A percentile compares a stretch with the other conserved stretches of the same genome.
Conservation (phyloP, 345 rosid genomes). For the Hevea brasiliensis region DNA sequence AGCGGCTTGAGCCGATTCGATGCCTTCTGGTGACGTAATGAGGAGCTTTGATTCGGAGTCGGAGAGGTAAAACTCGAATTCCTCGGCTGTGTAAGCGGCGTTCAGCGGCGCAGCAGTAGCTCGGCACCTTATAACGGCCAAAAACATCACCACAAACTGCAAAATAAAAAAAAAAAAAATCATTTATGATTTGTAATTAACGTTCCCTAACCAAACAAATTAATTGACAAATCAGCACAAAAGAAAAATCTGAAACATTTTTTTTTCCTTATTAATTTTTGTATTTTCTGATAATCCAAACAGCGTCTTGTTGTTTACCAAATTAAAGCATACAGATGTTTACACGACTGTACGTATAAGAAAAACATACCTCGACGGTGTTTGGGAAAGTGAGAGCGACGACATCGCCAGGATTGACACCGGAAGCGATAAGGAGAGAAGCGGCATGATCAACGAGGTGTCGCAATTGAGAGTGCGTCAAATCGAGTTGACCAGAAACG, state of each 20-base stretch:
- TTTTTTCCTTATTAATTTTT: not conserved
- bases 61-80: constrained; percentile 68
- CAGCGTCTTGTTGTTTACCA: too few relatives aligned
- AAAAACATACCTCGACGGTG: constrained; percentile 56
- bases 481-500: constrained; percentile 42
- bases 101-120: constrained; percentile 68
- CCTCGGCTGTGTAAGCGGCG: constrained; percentile 63
- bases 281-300: constrained; percentile 7
- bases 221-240: not conserved
- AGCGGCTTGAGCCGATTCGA: constrained; percentile 46
- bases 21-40: constrained; percentile 38
- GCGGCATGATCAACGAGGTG: constrained; percentile 55
- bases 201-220: not conserved
- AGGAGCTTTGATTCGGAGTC: constrained; percentile 70
- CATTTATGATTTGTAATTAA: too few relatives aligned
- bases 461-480: constrained; percentile 42
- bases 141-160: constrained; percentile 71
- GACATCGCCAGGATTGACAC: constrained; percentile 52
- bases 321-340: too few relatives aligned
- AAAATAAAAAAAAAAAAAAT: not conserved
- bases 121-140: constrained; percentile 63
- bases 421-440: constrained; percentile 48
- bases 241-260: not conserved
- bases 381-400: constrained; percentile 71
- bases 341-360: too few relatives aligned